Conservation (phyloP, 1,284 basidiomycete species). For the Cutaneotrichosporon cutaneum region DNA sequence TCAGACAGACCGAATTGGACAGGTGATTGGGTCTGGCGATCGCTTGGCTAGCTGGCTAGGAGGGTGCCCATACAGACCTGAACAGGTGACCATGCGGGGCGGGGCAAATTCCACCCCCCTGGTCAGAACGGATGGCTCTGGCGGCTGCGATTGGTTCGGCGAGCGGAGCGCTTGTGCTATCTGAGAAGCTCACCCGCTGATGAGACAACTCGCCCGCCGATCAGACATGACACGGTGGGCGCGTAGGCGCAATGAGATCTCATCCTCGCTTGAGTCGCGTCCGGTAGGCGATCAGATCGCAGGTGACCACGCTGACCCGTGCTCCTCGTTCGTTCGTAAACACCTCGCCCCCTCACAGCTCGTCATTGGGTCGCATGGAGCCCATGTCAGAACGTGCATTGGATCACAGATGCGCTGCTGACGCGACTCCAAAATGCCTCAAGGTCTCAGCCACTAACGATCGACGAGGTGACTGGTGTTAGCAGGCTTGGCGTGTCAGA, state of each 20-base stretch:
- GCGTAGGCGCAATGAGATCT: too few species aligned
- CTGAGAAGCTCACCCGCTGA: background rate
- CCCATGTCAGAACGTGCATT: background rate
- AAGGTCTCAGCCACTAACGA: background rate
- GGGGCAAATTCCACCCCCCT: too few species aligned
- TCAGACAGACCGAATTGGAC: background rate
- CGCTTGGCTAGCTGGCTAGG: background rate
- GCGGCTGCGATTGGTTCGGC: too few species aligned
- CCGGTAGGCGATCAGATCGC: background rate
- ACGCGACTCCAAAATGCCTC: background rate
- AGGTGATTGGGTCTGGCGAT: too few species aligned
- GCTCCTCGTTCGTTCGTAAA: background rate
- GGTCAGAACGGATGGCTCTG: too few species aligned
- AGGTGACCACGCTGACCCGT: too few species aligned
- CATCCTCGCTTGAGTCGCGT: too few species aligned
- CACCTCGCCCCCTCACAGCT: background rate
- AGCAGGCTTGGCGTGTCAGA: background rate
- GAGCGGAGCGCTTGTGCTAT: too few species aligned
- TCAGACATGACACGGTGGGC: background rate
- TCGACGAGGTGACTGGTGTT: background rate
- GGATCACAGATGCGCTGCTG: background rate
- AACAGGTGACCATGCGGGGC: too few species aligned
- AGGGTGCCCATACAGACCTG: too few species aligned
- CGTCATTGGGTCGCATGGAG: background rate
- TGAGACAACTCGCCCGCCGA: too few species aligned